Percentiles rank a stretch among this genome's conserved stretches.
phyloP scores from a whole-genome alignment of 1,284 basidiomycete genomes.

The Mycena citricolor region DNA sequence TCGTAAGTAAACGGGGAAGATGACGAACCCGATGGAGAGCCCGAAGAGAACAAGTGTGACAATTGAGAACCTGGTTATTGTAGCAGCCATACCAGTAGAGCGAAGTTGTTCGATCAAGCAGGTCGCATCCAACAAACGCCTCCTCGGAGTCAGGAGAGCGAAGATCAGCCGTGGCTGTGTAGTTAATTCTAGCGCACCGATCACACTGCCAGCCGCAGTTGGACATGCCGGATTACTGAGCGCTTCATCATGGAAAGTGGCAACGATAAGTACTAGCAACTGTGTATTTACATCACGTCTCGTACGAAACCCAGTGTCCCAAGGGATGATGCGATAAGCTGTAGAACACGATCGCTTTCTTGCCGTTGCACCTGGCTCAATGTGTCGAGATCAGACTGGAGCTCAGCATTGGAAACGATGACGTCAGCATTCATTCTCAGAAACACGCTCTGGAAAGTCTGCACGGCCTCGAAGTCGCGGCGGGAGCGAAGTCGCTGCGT shows the following conservation, averaged over 20 bases:
- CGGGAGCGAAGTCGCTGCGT: slow-evolving; percentile 73
- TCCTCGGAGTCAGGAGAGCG: too few relatives aligned
- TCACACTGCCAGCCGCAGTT: too few relatives aligned
- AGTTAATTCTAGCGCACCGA: too few relatives aligned
- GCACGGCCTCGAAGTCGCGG: slow-evolving; percentile 94
- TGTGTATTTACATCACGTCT: slow-evolving; percentile 39
- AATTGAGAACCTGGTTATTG: slow-evolving; percentile 51
- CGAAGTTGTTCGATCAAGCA: too few relatives aligned
- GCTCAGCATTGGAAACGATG: slow-evolving; percentile 68
- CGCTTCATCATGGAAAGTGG: too few relatives aligned
- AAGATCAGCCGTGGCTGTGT: too few relatives aligned
- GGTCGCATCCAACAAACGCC: too few relatives aligned
- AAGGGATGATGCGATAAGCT: slow-evolving; percentile 67
- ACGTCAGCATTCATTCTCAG: slow-evolving; percentile 84
- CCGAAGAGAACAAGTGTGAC: slow-evolving; percentile 74
- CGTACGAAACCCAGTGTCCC: slow-evolving; percentile 72
- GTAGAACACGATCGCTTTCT: slow-evolving; percentile 74
- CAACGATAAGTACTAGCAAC: too few relatives aligned
- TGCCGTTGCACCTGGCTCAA: slow-evolving; percentile 64
- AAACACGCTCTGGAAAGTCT: slow-evolving; percentile 86
- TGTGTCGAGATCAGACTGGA: slow-evolving; percentile 54
- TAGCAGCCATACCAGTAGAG: too few relatives aligned
- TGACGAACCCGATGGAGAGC: slow-evolving; percentile 70
- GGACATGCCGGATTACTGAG: too few relatives aligned
- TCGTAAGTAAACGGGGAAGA: slow-evolving; percentile 59